Evolutionary conservation across 352 stramenopile species (phyloP), one percentile per base, ranked within the genome.

Genomic region (Pythium diclinum): DNA sequence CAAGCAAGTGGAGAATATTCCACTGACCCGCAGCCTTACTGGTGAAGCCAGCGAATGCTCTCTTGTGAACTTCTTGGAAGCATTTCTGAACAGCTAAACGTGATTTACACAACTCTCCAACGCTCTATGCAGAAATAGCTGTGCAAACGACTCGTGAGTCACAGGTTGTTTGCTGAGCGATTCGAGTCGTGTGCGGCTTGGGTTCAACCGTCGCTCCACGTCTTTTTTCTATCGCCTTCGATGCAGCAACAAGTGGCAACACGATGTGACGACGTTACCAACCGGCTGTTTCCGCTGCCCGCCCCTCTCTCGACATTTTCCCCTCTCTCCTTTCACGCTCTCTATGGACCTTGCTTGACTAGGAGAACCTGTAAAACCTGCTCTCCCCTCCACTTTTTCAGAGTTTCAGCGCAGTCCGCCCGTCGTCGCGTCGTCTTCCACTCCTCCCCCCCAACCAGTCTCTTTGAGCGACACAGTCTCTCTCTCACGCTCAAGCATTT

Each of bases 341-440:
- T 66, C 59, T 66, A 44, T 51, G 25, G 49, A 56, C 23, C 14
- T 46, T 19, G 38, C 38, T 48, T 48, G 42, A 48, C 25, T 3
- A 9, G 19, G 44, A 51, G 44, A 28, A 51, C 44, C 44, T 51
- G 44, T 51, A 28, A 51, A 32, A 32, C 44, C 44, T 51, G 44
- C 44, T 51, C 44, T 28, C 44, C 19, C 42, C 42, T 23, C 42
- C 42, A 5, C n/a, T 55, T 55, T 28, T 55, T 38, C 5, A 59
- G 66, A 68, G 66, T 72, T 73, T 73, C 67, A 72, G 66, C 66
- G 64, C 66, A 49, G 19, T 63, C 62, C 47, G 62, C 40, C n/a
- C 52, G 65, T 65, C 59, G 59, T 65, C 65, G 59, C 38, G 52
- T 71, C 53, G 64, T 71, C 58, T 59, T 59, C 59, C 65, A 25